Conservation (phyloP, 2,329 filamentous ascomycete species). For the Bipolaris cookei region DNA sequence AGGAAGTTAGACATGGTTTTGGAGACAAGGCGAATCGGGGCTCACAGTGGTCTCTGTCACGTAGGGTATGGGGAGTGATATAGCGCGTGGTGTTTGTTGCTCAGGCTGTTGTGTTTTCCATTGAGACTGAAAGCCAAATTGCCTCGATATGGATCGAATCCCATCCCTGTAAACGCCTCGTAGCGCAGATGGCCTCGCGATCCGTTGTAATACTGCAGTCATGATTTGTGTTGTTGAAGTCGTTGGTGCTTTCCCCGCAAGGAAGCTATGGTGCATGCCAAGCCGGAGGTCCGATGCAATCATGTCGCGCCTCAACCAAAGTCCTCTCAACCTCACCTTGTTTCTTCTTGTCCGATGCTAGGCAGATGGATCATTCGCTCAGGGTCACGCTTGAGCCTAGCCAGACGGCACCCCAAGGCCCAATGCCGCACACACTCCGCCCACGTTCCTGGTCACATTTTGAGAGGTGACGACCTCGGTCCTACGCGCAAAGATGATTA, state of each 20-base stretch:
- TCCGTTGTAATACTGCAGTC: conserved; percentile 40
- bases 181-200: conserved; percentile 26
- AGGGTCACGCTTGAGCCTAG: conserved; percentile 25
- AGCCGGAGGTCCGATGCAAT: conserved; percentile 28
- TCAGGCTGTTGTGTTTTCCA: conserved; percentile 25
- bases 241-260: conserved; percentile 6
- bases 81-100: conserved; percentile 38
- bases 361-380: conserved; percentile 29
- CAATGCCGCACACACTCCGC: conserved; percentile 23
- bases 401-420: conserved; percentile 11
- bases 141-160: conserved; percentile 33
- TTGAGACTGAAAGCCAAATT: conserved; percentile 34
- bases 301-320: conserved; percentile 11
- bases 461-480: conserved; percentile 35
- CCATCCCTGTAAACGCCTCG: conserved; percentile 18
- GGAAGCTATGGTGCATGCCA: conserved; percentile 21
- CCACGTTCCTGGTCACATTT: conserved; percentile 15
- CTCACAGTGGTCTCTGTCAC: conserved; percentile 59
- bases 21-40: not conserved
- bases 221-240: conserved; percentile 32
- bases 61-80: conserved; percentile 57
- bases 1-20: conserved; percentile 37
- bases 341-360: conserved; percentile 35
- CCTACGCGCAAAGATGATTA: conserved; percentile 41
- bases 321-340: conserved; percentile 1